Base-by-base conservation (phyloP, 352 stramenopile species). In the Phytophthora pseudosyringae region DNA sequence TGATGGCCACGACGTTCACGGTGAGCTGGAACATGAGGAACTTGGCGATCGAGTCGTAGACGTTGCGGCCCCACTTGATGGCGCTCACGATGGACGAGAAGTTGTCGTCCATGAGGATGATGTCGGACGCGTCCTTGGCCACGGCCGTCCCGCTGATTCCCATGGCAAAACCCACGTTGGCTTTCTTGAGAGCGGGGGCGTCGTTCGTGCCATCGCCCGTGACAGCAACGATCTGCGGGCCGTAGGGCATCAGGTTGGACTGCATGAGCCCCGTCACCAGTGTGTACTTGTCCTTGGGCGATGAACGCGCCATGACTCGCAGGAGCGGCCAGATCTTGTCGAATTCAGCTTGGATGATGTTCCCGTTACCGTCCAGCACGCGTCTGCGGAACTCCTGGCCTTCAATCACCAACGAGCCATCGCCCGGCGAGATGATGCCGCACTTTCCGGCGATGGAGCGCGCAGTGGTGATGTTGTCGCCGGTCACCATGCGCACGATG, bases 11-110 rank as follows among this genome's bases (percentile, higher is more conserved):
- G 25, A 99, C 83, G 73, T 99, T 99, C 25, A 99, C 94, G 5
- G 97, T 99, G 25, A 99, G 84, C 83, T 99, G 96, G 75, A 99
- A 99, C 80, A 99, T 97, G 39, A 99, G 73, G 77, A 99, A 99
- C 79, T 99, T 99, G 58, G 91, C 78, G 69, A 99, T 99, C 45
- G 97, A 98, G 62, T 99, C 96, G 72, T 98, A 99, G 1, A 99
- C 94, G 49, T 95, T 98, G 31, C 97, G 78, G 7, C 97, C 97
- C 96, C 95, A 99, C 64, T 98, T 93, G 54, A 99, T 95, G 25
- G 95, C 96, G 36, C 92, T 93, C 46, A 99, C 95, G 69, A 98
- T 99, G 5, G 93, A 98, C 6, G 93, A 91, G 73, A 99, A 99
- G 62, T 98, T 98, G 69, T 99, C 97, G 79, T 99, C 97, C 80